These are phyloP conservation scores for Metschnikowia similis DNA, from an alignment of 805 yeast species.

Conservation along the genomic window DNA sequence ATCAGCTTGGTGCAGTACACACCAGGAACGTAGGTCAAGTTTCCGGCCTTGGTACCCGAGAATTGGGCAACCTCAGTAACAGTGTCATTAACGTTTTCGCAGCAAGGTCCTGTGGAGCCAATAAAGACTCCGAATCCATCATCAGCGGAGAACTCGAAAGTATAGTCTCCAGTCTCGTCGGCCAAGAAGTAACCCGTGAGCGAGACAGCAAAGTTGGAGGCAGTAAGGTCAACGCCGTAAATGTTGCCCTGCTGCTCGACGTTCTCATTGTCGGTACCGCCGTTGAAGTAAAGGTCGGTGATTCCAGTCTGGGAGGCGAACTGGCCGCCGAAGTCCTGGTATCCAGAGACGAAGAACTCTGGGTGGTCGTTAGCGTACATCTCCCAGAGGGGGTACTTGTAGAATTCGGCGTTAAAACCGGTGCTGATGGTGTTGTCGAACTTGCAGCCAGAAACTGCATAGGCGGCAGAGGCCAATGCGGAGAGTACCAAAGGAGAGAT, in stretches of 20 bases:
- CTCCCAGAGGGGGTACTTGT: slow-evolving; percentile 1
- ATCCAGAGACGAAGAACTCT: slow-evolving; percentile 1
- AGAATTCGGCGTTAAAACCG: slow-evolving; percentile 5
- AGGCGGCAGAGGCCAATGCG: background rate
- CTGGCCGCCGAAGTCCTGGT: background rate
- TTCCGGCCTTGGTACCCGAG: slow-evolving; percentile 2
- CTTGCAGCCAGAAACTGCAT: slow-evolving; percentile 3
- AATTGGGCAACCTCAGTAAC: slow-evolving; percentile 2
- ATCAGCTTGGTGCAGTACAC: background rate
- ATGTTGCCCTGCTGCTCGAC: background rate
- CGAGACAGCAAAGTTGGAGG: slow-evolving; percentile 2
- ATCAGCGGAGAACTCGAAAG: slow-evolving; percentile 2
- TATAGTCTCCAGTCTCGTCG: slow-evolving; percentile 1
- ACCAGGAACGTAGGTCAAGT: background rate
- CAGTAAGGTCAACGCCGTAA: background rate
- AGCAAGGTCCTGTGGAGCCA: slow-evolving; percentile 2
- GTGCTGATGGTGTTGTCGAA: background rate
- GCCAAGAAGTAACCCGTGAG: slow-evolving; percentile 3
- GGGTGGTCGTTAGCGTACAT: background rate
- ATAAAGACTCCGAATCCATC: slow-evolving; percentile 4
- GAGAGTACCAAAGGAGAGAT: background rate
- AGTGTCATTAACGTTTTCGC: slow-evolving; percentile 2
- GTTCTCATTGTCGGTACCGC: background rate
- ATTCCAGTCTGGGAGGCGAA: background rate
- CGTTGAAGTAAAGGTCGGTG: background rate